Conservation (phyloP, 169 alveolate genomes). For the Cryptosporidium viatorum region DNA sequence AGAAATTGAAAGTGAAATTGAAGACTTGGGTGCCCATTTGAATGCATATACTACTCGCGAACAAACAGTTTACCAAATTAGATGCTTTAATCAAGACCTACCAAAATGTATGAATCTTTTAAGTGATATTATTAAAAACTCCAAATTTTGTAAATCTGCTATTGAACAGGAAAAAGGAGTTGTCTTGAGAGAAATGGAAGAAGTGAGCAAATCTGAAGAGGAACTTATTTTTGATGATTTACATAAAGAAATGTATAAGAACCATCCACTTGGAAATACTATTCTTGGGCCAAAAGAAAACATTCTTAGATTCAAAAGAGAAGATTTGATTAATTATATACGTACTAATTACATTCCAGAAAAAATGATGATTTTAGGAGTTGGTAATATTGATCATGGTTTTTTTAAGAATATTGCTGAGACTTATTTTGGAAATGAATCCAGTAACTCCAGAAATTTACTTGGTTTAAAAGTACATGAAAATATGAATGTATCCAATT, state of each 20-base stretch:
- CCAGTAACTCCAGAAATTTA: constrained; percentile 64
- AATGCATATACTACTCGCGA: constrained; percentile 98
- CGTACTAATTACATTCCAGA: constrained; percentile 91
- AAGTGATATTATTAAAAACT: constrained; percentile 92
- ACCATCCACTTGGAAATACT: constrained; percentile 87
- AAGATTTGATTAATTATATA: constrained; percentile 90
- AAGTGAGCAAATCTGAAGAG: constrained; percentile 90
- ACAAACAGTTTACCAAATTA: constrained; percentile 93
- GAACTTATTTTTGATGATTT: constrained; percentile 94
- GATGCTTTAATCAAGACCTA: constrained; percentile 86
- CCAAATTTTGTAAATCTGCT: constrained; percentile 86
- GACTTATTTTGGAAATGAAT: constrained; percentile 79
- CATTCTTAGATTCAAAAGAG: constrained; percentile 86
- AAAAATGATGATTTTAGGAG: constrained; percentile 91
- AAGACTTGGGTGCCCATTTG: constrained; percentile 95
- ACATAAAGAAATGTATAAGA: constrained; percentile 80
- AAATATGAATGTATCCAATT: background rate
- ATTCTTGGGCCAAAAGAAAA: constrained; percentile 91
- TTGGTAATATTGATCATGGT: constrained; percentile 92
- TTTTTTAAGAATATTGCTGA: constrained; percentile 87
- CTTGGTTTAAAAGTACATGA: constrained; percentile 20
- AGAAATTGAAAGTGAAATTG: constrained; percentile 94
- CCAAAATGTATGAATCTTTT: constrained; percentile 91
- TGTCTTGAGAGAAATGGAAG: constrained; percentile 94
- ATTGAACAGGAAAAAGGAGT: constrained; percentile 93